These are phyloP conservation scores for Tricholoma bakamatsutake DNA, from an alignment of 768 basidiomycete species.

Conservation along the genomic window DNA sequence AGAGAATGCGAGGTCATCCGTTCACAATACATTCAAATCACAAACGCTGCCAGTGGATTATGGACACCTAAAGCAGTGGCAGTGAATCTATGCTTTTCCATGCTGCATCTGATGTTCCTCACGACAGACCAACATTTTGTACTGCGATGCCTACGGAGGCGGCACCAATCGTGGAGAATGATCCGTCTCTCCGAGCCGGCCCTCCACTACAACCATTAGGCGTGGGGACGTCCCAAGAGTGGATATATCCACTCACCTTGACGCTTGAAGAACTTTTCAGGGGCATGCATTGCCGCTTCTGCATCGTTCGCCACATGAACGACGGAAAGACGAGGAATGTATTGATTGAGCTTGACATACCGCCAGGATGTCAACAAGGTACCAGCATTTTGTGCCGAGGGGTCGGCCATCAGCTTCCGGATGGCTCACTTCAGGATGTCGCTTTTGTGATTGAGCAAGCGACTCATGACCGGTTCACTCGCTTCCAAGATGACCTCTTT, in stretches of 20 bases:
- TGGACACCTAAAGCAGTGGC: background rate
- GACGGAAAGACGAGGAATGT: conserved; percentile 46
- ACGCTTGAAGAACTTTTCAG: conserved; percentile 57
- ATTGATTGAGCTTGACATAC: conserved; percentile 53
- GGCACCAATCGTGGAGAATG: background rate
- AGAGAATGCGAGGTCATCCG: background rate
- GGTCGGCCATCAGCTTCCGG: conserved; percentile 61
- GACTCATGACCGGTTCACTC: conserved; percentile 49
- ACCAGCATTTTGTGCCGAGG: conserved; percentile 55
- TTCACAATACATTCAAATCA: background rate
- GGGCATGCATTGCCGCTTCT: conserved; percentile 51
- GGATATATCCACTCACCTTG: conserved; percentile 60
- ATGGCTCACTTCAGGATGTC: conserved; percentile 56
- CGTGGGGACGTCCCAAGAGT: conserved; percentile 46
- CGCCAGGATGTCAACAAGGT: conserved; percentile 55
- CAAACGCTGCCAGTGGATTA: background rate
- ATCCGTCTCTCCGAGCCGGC: conserved; percentile 6
- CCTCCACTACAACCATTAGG: conserved; percentile 37
- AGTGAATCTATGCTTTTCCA: background rate
- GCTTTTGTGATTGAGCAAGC: conserved; percentile 60
- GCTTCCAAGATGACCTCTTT: conserved; percentile 52
- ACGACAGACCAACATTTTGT: background rate
- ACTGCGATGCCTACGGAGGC: background rate
- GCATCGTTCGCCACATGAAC: conserved; percentile 50
- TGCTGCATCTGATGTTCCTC: background rate